phyloP scores from a whole-genome alignment of 768 basidiomycete species.

The Auriculariales sp. region DNA sequence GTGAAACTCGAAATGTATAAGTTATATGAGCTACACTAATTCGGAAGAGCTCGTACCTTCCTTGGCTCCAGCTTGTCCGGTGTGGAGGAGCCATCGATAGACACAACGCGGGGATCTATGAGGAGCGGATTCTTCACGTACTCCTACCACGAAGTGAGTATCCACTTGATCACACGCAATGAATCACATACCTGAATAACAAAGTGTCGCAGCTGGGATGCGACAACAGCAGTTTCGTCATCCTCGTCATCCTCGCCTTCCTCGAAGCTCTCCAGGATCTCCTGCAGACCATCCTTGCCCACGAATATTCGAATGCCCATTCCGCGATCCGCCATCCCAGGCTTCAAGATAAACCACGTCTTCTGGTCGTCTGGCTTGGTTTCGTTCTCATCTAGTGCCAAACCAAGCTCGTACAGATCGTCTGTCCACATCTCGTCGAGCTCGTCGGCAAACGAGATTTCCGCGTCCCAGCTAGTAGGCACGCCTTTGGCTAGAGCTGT shows the following conservation, averaged over 20 bases:
- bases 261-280: slow-evolving; percentile 76
- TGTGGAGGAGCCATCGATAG: slow-evolving; percentile 20
- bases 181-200: slow-evolving; percentile 66
- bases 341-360: slow-evolving; percentile 91
- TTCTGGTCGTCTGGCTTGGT: slow-evolving; percentile 8
- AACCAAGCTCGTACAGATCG: slow-evolving; percentile 79
- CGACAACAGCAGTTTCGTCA: slow-evolving; percentile 36
- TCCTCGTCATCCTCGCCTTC: slow-evolving; percentile 33
- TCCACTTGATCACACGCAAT: neutral
- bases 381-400: slow-evolving; percentile 32
- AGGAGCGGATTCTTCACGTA: slow-evolving; percentile 70
- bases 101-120: slow-evolving; percentile 36
- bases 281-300: slow-evolving; percentile 50
- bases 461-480: slow-evolving; percentile 72
- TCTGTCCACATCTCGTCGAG: slow-evolving; percentile 87
- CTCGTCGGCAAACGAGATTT: slow-evolving; percentile 84
- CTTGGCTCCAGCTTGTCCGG: slow-evolving; percentile 26
- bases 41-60: slow-evolving; percentile 37
- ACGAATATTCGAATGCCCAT: slow-evolving; percentile 89
- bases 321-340: slow-evolving; percentile 92
- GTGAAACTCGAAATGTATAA: slow-evolving; percentile 55
- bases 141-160: slow-evolving; percentile 37
- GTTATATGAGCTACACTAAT: slow-evolving; percentile 1
- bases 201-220: slow-evolving; percentile 86
- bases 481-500: slow-evolving; percentile 30